phyloP scores from a whole-genome alignment of 2,329 filamentous ascomycete genomes.

The Arthrobotrys iridis region DNA sequence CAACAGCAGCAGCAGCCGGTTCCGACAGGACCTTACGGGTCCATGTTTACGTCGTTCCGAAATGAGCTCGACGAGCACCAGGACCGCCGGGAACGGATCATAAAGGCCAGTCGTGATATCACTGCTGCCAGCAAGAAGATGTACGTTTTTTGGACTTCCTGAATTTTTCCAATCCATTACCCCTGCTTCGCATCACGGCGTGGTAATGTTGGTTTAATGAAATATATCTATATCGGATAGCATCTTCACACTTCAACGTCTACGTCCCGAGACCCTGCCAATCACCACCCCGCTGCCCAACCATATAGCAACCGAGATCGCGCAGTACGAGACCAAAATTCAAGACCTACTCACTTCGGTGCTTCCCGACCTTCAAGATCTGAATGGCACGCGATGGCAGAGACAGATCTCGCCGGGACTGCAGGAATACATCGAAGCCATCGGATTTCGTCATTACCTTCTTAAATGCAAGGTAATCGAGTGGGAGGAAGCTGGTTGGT shows the following conservation, averaged over 20 bases:
- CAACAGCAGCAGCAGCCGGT: slow-evolving; percentile 12
- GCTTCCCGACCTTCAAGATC: slow-evolving; percentile 76
- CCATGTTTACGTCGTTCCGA: slow-evolving; percentile 87
- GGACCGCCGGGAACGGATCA: slow-evolving; percentile 86
- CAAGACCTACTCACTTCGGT: slow-evolving; percentile 73
- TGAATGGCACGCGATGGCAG: slow-evolving; percentile 85
- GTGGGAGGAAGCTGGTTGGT: slow-evolving; percentile 45
- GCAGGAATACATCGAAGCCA: slow-evolving; percentile 93
- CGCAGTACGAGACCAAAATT: slow-evolving; percentile 76
- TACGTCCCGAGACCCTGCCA: slow-evolving; percentile 56
- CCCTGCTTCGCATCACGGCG: background rate
- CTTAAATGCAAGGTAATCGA: slow-evolving; percentile 77
- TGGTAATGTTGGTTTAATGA: background rate
- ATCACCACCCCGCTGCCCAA: slow-evolving; percentile 70
- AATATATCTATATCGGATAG: slow-evolving; percentile 62
- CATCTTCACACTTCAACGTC: slow-evolving; percentile 68
- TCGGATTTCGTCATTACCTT: slow-evolving; percentile 89
- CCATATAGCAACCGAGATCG: slow-evolving; percentile 75
- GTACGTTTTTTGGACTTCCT: slow-evolving; percentile 67
- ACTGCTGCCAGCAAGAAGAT: slow-evolving; percentile 97
- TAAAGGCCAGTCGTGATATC: slow-evolving; percentile 91
- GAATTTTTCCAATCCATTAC: background rate
- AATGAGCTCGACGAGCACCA: slow-evolving; percentile 93
- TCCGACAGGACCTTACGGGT: slow-evolving; percentile 54
- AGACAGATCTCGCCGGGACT: slow-evolving; percentile 79